A percentile compares a stretch with the other conserved stretches of the same genome.
Conservation (phyloP, 176 grass and related monocot species). For the Raddia guianensis region DNA sequence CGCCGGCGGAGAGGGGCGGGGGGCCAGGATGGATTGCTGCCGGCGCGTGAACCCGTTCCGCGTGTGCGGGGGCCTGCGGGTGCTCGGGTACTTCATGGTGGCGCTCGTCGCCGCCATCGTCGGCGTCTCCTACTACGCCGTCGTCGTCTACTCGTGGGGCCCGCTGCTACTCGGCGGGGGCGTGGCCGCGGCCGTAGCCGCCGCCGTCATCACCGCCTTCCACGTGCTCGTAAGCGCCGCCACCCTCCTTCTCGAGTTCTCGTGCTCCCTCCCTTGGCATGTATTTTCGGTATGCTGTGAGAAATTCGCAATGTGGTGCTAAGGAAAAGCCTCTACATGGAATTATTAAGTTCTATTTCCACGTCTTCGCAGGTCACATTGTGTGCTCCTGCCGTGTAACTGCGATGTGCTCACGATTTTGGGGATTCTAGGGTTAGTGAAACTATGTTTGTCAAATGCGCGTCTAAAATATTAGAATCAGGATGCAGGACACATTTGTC, state of each 20-base stretch:
- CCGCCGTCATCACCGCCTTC: slow-evolving; percentile 54
- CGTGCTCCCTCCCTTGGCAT: not conserved
- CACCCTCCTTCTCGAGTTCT: not conserved
- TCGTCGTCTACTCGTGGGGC: slow-evolving; percentile 75
- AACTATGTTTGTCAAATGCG: slow-evolving; percentile 3
- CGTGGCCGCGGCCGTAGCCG: slow-evolving; percentile 34
- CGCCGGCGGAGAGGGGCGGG: not conserved
- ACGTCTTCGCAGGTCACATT: not conserved
- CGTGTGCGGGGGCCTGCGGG: slow-evolving; percentile 54
- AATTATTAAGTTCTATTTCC: no score
- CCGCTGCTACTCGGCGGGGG: slow-evolving; percentile 46
- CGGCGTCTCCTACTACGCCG: slow-evolving; percentile 77
- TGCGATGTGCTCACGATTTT: not conserved
- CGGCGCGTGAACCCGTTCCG: slow-evolving; percentile 66
- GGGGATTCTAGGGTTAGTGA: not conserved
- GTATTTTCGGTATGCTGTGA: not conserved
- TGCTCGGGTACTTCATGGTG: slow-evolving; percentile 76
- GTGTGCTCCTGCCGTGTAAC: not conserved
- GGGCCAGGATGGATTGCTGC: slow-evolving; percentile 58
- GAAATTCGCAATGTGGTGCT: not conserved
- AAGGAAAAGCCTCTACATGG: not conserved
- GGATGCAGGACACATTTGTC: not conserved
- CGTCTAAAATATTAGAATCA: not conserved
- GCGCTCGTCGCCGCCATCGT: slow-evolving; percentile 62
- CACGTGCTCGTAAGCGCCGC: slow-evolving; percentile 62